Base-by-base conservation (phyloP, 805 yeast species). In the Phaffomyces antillensis region DNA sequence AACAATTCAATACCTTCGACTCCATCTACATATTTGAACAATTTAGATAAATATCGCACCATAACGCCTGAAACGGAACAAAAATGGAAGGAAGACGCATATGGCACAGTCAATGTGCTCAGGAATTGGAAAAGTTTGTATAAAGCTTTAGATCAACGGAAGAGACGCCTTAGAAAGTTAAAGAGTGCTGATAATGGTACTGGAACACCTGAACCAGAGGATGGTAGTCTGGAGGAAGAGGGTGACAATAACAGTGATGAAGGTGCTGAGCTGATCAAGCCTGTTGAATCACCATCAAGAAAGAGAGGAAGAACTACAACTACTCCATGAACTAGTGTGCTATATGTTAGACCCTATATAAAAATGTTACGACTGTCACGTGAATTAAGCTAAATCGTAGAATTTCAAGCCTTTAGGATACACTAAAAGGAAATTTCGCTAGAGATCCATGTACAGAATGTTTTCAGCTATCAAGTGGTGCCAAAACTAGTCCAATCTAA, bases 91-190 rank as follows among this genome's bases (percentile, higher is more conserved):
- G 36, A 45, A 13, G 48, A 52, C 8, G 54, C 54, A 0, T 25
- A 40, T 34, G 53, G 40, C 36, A 42, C 47, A 12, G 50, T 49
- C 11, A 40, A 40, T 23, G 24, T 45, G 1, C 41, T 58, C 18
- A 55, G 47, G 38, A 41, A 45, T 11, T 61, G 61, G 58, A 50
- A 58, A 31, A 46, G 45, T 31, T 44, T 59, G 6, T 60, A 56
- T 49, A 62, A 58, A 36, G 53, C 52, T 17, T 44, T 60, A 34
- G 66, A 57, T 44, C 55, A 46, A 36, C 48, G 51, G 38, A 58
- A 52, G 50, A 53, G 58, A 42, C 50, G 46, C 43, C 37, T 59
- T 30, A 54, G 57, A 41, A 46, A 45, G 42, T 2, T 28, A 10
- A 36, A 28, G 35, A 37, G 33, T 17, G 47, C 23, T 13, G 35